Percentiles rank a stretch among this genome's conserved stretches.
phyloP scores from a whole-genome alignment of 1,139 yeast species.

The Taphrina deformans region DNA sequence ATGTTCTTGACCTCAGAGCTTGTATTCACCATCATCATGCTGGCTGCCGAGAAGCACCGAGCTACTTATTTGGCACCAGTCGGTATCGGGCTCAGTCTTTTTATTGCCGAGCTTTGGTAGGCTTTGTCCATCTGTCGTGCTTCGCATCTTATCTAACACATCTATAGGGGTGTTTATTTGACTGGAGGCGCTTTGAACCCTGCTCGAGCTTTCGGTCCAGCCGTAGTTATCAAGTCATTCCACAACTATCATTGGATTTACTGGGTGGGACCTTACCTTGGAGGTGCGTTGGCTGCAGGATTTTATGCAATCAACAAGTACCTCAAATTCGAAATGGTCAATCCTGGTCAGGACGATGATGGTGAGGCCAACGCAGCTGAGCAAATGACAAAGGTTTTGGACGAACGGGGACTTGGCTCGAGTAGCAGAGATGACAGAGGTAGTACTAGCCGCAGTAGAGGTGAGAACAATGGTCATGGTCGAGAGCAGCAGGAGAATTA shows the following conservation, averaged over 20 bases:
- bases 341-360: constrained; percentile 43
- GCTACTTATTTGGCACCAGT: constrained; percentile 81
- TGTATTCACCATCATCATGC: constrained; percentile 73
- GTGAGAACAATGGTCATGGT: too few relatives aligned
- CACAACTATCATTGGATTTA: constrained; percentile 88
- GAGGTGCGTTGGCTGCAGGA: constrained; percentile 33
- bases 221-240: constrained; percentile 68
- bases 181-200: constrained; percentile 95
- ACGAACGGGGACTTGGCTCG: constrained; percentile 8
- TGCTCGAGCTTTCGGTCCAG: constrained; percentile 85
- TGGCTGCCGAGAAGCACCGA: constrained; percentile 80
- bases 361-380: constrained; percentile 35
- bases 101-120: constrained; percentile 66
- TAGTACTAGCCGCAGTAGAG: not conserved
- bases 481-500: not conserved
- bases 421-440: not conserved
- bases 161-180: constrained; percentile 64
- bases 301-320: constrained; percentile 23
- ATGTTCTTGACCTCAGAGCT: constrained; percentile 75
- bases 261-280: constrained; percentile 55
- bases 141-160: not conserved
- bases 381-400: constrained; percentile 13
- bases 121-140: not conserved
- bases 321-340: constrained; percentile 24
- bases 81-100: constrained; percentile 77